A percentile compares a stretch with the other conserved stretches of the same genome.
Conservation (phyloP, 139 green algal species). For the Bryopsis sp. region DNA sequence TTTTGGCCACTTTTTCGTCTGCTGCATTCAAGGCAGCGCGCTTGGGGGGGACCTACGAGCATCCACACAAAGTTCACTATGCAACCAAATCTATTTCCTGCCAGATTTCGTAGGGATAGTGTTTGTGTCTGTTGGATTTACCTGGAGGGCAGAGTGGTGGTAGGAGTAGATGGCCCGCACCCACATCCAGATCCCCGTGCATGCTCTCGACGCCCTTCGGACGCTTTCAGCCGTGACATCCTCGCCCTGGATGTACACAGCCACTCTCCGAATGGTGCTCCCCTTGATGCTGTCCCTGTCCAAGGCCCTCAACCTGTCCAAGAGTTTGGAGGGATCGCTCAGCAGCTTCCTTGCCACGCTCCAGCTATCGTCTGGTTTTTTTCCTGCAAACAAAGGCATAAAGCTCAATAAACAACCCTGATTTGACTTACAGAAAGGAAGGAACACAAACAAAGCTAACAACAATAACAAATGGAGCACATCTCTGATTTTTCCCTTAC, state of each 20-base stretch:
- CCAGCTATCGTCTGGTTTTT: slow-evolving; percentile 75
- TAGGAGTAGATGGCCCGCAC: slow-evolving; percentile 72
- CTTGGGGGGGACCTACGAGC: slow-evolving; percentile 55
- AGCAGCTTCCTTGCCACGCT: slow-evolving; percentile 60
- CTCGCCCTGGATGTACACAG: slow-evolving; percentile 58
- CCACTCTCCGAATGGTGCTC: slow-evolving; percentile 44
- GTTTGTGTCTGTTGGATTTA: slow-evolving; percentile 13
- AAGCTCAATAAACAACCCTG: too few species aligned
- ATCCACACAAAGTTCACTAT: neutral
- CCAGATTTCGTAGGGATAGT: neutral
- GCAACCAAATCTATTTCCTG: neutral
- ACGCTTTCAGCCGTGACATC: slow-evolving; percentile 63
- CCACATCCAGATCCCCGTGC: slow-evolving; percentile 83
- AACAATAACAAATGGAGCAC: too few species aligned
- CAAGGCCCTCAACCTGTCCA: slow-evolving; percentile 61
- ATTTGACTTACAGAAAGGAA: too few species aligned
- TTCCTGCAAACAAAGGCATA: slow-evolving; percentile 21
- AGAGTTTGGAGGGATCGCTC: slow-evolving; percentile 59
- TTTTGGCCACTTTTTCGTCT: slow-evolving; percentile 40
- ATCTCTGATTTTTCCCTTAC: too few species aligned
- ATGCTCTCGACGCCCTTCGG: slow-evolving; percentile 68
- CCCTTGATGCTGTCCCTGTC: slow-evolving; percentile 75
- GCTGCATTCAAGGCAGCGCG: slow-evolving; percentile 42
- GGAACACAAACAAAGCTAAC: too few species aligned
- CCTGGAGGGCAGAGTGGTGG: slow-evolving; percentile 57